Evolutionary conservation across 345 rosid genomes (phyloP).

Genomic region (Sisymbrium irio): DNA sequence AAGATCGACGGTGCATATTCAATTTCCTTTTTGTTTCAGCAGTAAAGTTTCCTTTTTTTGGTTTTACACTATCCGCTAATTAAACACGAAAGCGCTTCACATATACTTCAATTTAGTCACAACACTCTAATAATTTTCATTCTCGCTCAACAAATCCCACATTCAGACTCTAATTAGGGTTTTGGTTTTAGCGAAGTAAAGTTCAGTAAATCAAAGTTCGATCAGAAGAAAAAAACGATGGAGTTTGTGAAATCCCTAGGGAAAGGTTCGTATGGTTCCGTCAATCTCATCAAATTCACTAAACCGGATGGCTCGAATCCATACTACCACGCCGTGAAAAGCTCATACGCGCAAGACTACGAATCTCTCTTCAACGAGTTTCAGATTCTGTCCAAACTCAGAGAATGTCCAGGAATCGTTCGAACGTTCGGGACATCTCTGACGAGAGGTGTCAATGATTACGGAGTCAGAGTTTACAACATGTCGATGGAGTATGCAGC

Average conservation of each 20-base stretch:
- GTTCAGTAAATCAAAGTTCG: too few relatives aligned
- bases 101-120: not conserved
- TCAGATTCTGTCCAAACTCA: not conserved
- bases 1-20: not conserved
- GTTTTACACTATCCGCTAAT: not conserved
- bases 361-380: not conserved
- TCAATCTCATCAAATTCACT: constrained; percentile 6
- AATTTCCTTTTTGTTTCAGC: not conserved
- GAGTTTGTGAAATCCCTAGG: constrained; percentile 22
- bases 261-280: constrained; percentile 20
- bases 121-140: not conserved
- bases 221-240: not conserved
- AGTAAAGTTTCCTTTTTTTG: not conserved
- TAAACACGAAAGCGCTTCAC: not conserved
- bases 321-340: not conserved
- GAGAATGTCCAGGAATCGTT: not conserved
- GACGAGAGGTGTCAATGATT: not conserved
- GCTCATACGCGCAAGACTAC: not conserved
- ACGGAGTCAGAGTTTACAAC: constrained; percentile 7
- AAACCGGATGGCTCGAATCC: not conserved
- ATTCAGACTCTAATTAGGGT: constrained; percentile 10
- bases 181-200: not conserved
- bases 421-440: not conserved
- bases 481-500: constrained; percentile 30
- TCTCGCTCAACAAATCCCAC: not conserved